Base-by-base conservation (phyloP, 108 stramenopile genomes). In the Cyclotella atomus region DNA sequence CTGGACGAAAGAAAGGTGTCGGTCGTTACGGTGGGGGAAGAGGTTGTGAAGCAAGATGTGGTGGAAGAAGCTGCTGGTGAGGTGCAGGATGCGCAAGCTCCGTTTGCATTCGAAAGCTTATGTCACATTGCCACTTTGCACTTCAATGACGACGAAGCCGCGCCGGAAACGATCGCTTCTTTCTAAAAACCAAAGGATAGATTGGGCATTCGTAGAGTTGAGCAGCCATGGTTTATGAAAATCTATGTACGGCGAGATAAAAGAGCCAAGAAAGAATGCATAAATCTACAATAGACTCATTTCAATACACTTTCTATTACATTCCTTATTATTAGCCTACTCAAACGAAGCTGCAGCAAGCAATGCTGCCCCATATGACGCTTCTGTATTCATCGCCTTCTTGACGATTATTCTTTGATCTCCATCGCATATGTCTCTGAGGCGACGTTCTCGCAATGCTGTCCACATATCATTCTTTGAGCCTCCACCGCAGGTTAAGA, bases 311-410 rank as follows among this genome's bases (percentile, higher is more conserved):
- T n/a, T n/a, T n/a, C n/a, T n/a, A n/a, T n/a, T n/a, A n/a, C 27
- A 14, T 41, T 9, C 9, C 38, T 41, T 41, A 41, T 41, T 41
- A 41, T 41, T 41, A 41, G 12, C 38, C 38, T 45, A 55, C 43
- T 66, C 69, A 71, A 86, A 85, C 1, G 84, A 74, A 32, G 89
- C 88, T 3, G 89, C 89, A 16, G 95, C 95, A 20, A 97, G 81
- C 28, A 97, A 53, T 0, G 97, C 97, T n/a, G 92, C 94, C 17
- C 97, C 97, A 70, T 83, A 97, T 44, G 91, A 89, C 0, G 95
- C 93, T 76, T 97, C 97, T 1, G 92, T 87, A 35, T 94, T 88
- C 21, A 72, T 62, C 19, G 97, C 95, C 72, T 52, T 79, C 32
- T 67, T 52, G 16, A 95, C 92, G 9, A 70, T 68, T 6, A 93